A percentile compares a stretch with the other conserved stretches of the same genome.
Evolutionary conservation across 2,329 filamentous ascomycete species (phyloP).

Genomic region (Proliferodiscus dingleyae): DNA sequence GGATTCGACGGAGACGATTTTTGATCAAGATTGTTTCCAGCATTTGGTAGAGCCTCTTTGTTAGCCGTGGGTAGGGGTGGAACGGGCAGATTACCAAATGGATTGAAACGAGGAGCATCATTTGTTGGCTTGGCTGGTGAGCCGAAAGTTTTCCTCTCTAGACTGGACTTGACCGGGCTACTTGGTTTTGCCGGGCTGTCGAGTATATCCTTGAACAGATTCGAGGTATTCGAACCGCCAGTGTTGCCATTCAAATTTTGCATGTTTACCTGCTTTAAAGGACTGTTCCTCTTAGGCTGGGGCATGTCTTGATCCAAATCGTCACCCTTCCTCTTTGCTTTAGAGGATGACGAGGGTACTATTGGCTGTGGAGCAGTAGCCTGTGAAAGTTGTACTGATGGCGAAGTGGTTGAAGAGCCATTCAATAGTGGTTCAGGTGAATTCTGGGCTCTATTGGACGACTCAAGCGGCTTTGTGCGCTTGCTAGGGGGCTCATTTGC

Average conservation of each 20-base stretch:
- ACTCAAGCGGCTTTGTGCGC: constrained; percentile 12
- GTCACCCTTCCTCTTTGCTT: constrained; percentile 30
- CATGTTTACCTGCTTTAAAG: constrained; percentile 19
- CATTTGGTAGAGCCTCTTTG: constrained; percentile 5
- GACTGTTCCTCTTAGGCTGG: constrained; percentile 17
- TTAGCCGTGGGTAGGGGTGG: constrained; percentile 12
- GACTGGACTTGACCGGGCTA: constrained; percentile 9
- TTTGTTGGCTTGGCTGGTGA: constrained; percentile 7
- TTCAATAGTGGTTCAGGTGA: constrained; percentile 4
- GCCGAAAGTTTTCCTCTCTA: constrained; percentile 19
- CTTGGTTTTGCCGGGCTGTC: constrained; percentile 20
- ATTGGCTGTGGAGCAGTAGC: neutral
- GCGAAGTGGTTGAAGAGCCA: constrained; percentile 3
- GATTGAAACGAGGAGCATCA: constrained; percentile 24
- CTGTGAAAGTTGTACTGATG: neutral
- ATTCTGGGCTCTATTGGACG: neutral
- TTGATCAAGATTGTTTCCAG: constrained; percentile 1
- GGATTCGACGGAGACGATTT: constrained; percentile 7
- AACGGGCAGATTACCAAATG: constrained; percentile 23
- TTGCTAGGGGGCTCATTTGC: constrained; percentile 25
- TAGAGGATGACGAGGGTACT: constrained; percentile 11
- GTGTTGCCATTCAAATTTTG: constrained; percentile 13
- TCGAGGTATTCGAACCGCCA: constrained; percentile 29
- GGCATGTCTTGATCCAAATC: constrained; percentile 25
- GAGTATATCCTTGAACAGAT: constrained; percentile 29